Conservation (phyloP, 2,329 filamentous ascomycete genomes). For the Calonectria hongkongensis region DNA sequence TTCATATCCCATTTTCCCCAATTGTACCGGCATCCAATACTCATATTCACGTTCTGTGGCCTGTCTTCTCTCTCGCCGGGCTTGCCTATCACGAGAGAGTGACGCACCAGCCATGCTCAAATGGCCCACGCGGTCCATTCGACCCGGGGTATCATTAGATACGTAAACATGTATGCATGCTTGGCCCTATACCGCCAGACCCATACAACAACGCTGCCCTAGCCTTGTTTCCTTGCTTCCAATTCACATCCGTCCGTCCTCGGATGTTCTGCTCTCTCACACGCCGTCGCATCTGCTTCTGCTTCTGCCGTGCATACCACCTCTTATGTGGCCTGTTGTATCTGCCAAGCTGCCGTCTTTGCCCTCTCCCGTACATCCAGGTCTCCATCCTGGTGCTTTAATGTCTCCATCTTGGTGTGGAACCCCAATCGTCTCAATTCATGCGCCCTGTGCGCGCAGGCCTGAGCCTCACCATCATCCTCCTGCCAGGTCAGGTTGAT, state of each 20-base stretch:
- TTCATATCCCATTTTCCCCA: too few species aligned
- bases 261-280: not conserved
- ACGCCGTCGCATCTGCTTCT: not conserved
- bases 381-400: constrained; percentile 81
- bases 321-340: constrained; percentile 69
- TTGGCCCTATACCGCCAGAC: constrained; percentile 21
- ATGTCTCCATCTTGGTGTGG: constrained; percentile 76
- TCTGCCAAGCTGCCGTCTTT: constrained; percentile 85
- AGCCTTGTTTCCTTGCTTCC: constrained; percentile 14
- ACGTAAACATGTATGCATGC: constrained; percentile 22
- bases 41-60: too few species aligned
- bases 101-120: not conserved
- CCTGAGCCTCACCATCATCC: constrained; percentile 79
- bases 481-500: constrained; percentile 92
- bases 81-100: not conserved
- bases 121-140: not conserved
- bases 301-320: not conserved
- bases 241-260: constrained; percentile 6
- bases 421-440: constrained; percentile 85
- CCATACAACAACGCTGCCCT: constrained; percentile 20
- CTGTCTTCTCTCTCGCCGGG: too few species aligned
- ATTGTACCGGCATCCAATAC: too few species aligned
- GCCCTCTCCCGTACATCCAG: constrained; percentile 89
- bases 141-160: constrained; percentile 11
- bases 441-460: constrained; percentile 79